Conservation (phyloP, 2,329 filamentous ascomycete species). For the Zalaria sp. region DNA sequence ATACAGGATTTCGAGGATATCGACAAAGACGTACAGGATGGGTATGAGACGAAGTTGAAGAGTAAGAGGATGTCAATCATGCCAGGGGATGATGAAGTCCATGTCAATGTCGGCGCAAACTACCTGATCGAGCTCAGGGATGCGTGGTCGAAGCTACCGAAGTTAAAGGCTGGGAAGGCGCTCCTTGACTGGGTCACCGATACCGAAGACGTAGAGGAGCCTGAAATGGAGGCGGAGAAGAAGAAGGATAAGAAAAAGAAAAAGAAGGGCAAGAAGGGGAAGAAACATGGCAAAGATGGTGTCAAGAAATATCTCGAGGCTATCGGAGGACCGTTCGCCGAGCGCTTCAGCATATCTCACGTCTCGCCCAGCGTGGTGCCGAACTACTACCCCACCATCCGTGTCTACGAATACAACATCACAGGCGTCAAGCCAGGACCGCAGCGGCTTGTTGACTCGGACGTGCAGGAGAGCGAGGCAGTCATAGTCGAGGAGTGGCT, state of each 20-base stretch:
- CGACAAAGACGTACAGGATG: conserved; percentile 39
- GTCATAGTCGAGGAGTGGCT: not conserved
- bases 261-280: conserved; percentile 24
- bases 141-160: conserved; percentile 64
- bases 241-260: conserved; percentile 15
- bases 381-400: conserved; percentile 75
- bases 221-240: conserved; percentile 9
- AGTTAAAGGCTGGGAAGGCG: conserved; percentile 8
- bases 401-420: conserved; percentile 92
- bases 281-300: conserved; percentile 38
- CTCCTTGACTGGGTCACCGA: not conserved
- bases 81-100: conserved; percentile 25
- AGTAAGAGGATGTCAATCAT: conserved; percentile 25
- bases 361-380: conserved; percentile 64
- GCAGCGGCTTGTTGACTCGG: not conserved
- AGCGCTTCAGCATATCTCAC: conserved; percentile 70
- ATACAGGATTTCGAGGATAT: conserved; percentile 74
- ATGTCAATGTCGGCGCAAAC: conserved; percentile 52
- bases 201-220: conserved; percentile 7
- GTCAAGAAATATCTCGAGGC: conserved; percentile 43
- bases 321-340: conserved; percentile 68
- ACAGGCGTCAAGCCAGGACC: conserved; percentile 48
- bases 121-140: conserved; percentile 69
- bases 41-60: conserved; percentile 17
- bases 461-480: not conserved